Percentiles rank a stretch among this genome's conserved stretches.
Conservation (phyloP, 805 yeast genomes). For the Hanseniaspora hatyaiensis region DNA sequence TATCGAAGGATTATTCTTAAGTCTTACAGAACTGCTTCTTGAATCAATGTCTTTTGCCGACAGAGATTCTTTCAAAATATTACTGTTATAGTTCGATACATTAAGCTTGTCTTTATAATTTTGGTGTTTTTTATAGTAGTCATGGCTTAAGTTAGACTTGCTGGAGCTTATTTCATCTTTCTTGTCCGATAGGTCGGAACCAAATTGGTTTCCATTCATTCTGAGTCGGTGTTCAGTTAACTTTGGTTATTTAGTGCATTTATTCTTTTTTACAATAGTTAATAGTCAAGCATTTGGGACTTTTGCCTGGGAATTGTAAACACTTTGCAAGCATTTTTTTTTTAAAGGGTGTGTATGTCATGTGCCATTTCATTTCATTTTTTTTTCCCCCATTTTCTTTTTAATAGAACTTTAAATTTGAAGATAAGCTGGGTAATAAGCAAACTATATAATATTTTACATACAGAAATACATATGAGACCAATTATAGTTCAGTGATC, state of each 20-base stretch:
- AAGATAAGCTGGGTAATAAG: no score
- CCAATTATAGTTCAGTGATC: conserved; percentile 51
- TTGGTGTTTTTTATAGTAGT: neutral
- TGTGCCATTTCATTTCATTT: neutral
- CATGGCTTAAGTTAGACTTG: neutral
- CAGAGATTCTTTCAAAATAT: conserved; percentile 1
- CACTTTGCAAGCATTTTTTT: neutral
- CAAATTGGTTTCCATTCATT: neutral
- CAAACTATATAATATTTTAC: no score
- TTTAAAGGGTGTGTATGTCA: neutral
- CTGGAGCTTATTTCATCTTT: conserved; percentile 2
- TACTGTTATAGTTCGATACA: conserved; percentile 9
- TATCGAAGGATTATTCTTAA: neutral
- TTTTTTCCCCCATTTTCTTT: neutral
- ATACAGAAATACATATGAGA: neutral
- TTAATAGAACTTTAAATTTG: neutral
- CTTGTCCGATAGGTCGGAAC: neutral
- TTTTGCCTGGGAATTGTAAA: no score
- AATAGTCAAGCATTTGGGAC: no score
- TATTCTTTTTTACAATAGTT: no score
- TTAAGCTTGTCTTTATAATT: conserved; percentile 2
- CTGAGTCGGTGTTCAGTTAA: neutral
- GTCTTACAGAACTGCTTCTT: conserved; percentile 1
- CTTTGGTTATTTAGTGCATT: no score
- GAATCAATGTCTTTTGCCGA: neutral